phyloP scores from a whole-genome alignment of 345 rosid species.

The Turritis glabra region DNA sequence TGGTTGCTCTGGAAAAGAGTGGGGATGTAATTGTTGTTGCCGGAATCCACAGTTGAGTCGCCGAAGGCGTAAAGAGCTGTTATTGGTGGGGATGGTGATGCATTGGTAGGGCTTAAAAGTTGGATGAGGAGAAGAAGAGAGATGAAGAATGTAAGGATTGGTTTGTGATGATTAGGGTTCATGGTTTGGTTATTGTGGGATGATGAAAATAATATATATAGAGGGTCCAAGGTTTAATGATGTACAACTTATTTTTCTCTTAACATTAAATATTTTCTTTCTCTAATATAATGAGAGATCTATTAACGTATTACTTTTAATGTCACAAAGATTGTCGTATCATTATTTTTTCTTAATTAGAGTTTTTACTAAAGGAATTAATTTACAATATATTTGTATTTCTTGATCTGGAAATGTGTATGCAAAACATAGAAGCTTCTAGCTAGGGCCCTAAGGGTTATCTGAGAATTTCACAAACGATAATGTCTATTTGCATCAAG shows the following conservation, averaged over 20 bases:
- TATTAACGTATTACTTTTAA: neutral
- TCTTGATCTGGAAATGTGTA: neutral
- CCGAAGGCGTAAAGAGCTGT: slow-evolving; percentile 41
- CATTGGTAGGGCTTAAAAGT: slow-evolving; percentile 19
- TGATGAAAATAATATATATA: slow-evolving; percentile 16
- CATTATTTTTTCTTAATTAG: neutral
- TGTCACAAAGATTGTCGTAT: neutral
- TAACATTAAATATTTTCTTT: no score
- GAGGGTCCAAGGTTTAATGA: no score
- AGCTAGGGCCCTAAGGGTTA: neutral
- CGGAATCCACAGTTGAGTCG: slow-evolving; percentile 46
- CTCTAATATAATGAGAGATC: neutral
- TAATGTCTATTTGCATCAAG: neutral
- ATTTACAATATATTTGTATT: neutral
- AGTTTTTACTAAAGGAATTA: neutral
- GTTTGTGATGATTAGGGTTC: slow-evolving; percentile 11
- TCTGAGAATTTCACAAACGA: neutral
- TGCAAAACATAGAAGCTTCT: neutral
- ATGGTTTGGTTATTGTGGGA: slow-evolving; percentile 20
- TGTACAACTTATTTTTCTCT: no score
- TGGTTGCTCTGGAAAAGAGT: slow-evolving; percentile 33
- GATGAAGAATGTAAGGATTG: slow-evolving; percentile 12
- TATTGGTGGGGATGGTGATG: slow-evolving; percentile 32
- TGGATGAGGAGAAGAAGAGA: slow-evolving; percentile 23
- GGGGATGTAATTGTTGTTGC: slow-evolving; percentile 40